These are phyloP conservation scores for Malassezia psittaci DNA, from an alignment of 1,284 basidiomycete genomes.

Conservation along the genomic window DNA sequence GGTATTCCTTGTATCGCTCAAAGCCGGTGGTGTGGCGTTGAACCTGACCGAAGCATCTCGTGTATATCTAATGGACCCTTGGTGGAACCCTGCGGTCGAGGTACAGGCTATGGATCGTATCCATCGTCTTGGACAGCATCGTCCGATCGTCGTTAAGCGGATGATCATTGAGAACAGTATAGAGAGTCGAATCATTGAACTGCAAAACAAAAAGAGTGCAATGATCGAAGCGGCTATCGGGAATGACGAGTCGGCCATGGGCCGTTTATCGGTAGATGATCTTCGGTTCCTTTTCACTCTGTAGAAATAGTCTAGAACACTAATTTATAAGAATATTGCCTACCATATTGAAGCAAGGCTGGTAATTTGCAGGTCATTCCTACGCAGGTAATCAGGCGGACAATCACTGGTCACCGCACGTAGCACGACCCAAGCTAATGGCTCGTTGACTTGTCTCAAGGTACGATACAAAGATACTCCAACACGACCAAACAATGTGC, in stretches of 20 bases:
- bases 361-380: background rate
- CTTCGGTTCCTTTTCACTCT: conserved; percentile 42
- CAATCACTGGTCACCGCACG: background rate
- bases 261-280: conserved; percentile 42
- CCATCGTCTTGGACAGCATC: conserved; percentile 77
- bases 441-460: conserved; percentile 1
- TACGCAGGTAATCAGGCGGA: conserved; percentile 3
- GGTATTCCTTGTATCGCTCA: conserved; percentile 85
- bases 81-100: conserved; percentile 47
- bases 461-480: conserved; percentile 1
- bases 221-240: conserved; percentile 48
- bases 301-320: conserved; percentile 9
- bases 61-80: conserved; percentile 47
- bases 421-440: conserved; percentile 6
- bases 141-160: conserved; percentile 70
- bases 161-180: conserved; percentile 92
- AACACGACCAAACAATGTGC: background rate
- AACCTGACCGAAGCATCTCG: conserved; percentile 46
- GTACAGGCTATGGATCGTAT: conserved; percentile 79
- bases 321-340: no score
- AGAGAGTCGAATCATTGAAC: conserved; percentile 74
- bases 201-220: conserved; percentile 81
- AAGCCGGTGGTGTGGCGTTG: conserved; percentile 83
- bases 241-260: conserved; percentile 45
- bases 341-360: background rate